phyloP scores from a whole-genome alignment of 805 yeast species.

The Metschnikowia orientalis region DNA sequence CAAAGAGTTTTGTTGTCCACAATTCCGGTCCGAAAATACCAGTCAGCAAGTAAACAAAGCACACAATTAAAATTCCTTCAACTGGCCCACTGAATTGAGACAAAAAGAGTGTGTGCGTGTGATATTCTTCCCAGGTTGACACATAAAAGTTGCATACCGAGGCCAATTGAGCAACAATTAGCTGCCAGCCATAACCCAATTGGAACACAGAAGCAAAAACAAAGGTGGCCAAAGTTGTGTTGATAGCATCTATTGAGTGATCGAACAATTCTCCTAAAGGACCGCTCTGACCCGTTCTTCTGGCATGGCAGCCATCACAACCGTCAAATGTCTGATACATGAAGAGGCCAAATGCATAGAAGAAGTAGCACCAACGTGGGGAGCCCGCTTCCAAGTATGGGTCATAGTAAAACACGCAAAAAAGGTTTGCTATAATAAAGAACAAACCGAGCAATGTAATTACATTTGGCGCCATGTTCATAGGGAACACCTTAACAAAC shows the following conservation, averaged over 20 bases:
- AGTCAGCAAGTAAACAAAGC: constrained; percentile 52
- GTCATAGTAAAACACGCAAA: constrained; percentile 65
- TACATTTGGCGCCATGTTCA: constrained; percentile 89
- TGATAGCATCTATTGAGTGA: constrained; percentile 71
- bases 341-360: constrained; percentile 78
- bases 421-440: constrained; percentile 62
- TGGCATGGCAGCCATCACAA: constrained; percentile 92
- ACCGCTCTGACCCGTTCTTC: constrained; percentile 91
- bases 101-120: constrained; percentile 76
- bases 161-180: constrained; percentile 65
- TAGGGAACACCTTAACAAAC: constrained; percentile 72
- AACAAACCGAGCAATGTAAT: constrained; percentile 76
- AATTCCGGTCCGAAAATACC: constrained; percentile 65
- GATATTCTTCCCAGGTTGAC: constrained; percentile 94
- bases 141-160: constrained; percentile 76
- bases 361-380: constrained; percentile 74
- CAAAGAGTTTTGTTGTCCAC: constrained; percentile 52
- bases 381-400: constrained; percentile 55
- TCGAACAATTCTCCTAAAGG: constrained; percentile 94
- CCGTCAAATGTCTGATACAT: constrained; percentile 95
- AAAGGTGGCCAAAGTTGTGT: constrained; percentile 75
- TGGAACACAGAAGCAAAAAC: constrained; percentile 75
- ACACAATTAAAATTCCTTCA: constrained; percentile 76
- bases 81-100: constrained; percentile 90
- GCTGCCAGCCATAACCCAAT: constrained; percentile 62